Evolutionary conservation across 495 filamentous ascomycete genomes (phyloP).

Genomic region (Saxispiralis lemnorum): DNA sequence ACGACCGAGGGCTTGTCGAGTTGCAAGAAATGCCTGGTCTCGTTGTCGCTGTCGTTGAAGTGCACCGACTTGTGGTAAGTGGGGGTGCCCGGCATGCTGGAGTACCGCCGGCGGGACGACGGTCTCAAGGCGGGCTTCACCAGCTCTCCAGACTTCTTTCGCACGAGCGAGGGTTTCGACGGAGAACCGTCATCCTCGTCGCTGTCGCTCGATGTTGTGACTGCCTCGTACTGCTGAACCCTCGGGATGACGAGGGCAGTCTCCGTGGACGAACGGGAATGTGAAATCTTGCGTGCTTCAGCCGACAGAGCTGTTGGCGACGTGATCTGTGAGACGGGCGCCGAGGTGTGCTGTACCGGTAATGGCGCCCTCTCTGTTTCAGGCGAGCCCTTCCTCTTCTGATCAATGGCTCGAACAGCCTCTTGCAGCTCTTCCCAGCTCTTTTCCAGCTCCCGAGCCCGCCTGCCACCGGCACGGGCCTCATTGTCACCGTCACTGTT

Average conservation of each 20-base stretch:
- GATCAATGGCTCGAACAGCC: slow-evolving; percentile 62
- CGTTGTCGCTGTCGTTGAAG: slow-evolving; percentile 85
- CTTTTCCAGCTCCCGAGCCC: slow-evolving; percentile 35
- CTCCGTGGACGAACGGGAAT: slow-evolving; percentile 75
- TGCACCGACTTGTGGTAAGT: slow-evolving; percentile 90
- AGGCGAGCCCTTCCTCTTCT: slow-evolving; percentile 48
- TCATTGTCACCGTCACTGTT: slow-evolving; percentile 67
- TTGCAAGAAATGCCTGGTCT: slow-evolving; percentile 86
- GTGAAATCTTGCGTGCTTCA: slow-evolving; percentile 51
- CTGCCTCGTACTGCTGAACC: too few relatives aligned
- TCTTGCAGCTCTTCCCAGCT: slow-evolving; percentile 64
- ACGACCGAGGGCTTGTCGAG: slow-evolving; percentile 86
- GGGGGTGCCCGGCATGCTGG: slow-evolving; percentile 92
- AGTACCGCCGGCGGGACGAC: slow-evolving; percentile 59
- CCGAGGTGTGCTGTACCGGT: background rate
- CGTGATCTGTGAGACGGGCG: slow-evolving; percentile 3
- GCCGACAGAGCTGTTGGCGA: slow-evolving; percentile 29
- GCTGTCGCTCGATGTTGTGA: slow-evolving; percentile 24
- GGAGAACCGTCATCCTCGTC: slow-evolving; percentile 45
- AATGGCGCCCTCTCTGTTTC: slow-evolving; percentile 1
- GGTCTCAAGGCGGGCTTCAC: slow-evolving; percentile 81
- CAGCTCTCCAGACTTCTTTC: slow-evolving; percentile 95
- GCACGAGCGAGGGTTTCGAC: slow-evolving; percentile 66
- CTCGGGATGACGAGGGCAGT: slow-evolving; percentile 27
- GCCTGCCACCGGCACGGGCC: slow-evolving; percentile 18